phyloP scores from a whole-genome alignment of 2,329 filamentous ascomycete genomes.

The Daldinia eschscholtzii region DNA sequence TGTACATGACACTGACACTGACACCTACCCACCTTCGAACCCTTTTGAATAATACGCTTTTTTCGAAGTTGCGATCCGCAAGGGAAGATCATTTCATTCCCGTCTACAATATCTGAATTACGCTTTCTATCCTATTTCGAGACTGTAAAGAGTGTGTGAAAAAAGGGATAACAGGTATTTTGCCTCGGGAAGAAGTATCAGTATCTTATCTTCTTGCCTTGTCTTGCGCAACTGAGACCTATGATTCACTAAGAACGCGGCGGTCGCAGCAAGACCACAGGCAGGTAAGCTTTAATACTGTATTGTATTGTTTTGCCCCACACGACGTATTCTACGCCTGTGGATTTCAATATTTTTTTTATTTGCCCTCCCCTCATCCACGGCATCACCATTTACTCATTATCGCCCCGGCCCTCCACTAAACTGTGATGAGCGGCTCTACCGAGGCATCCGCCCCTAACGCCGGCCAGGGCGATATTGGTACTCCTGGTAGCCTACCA shows the following conservation, averaged over 20 bases:
- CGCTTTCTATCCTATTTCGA: neutral
- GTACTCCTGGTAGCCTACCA: slow-evolving; percentile 30
- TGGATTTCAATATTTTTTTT: slow-evolving; percentile 7
- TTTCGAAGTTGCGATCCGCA: slow-evolving; percentile 5
- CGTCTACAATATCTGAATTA: neutral
- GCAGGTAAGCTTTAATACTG: slow-evolving; percentile 4
- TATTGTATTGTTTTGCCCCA: slow-evolving; percentile 10
- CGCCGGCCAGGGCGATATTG: slow-evolving; percentile 32
- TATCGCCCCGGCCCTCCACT: slow-evolving; percentile 5
- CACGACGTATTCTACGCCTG: neutral
- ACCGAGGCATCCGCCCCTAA: slow-evolving; percentile 19
- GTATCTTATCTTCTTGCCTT: neutral
- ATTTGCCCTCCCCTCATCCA: neutral
- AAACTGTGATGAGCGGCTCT: slow-evolving; percentile 26
- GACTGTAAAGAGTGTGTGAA: neutral
- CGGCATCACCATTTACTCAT: neutral
- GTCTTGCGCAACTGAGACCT: slow-evolving; percentile 4
- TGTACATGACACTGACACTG: too few relatives aligned
- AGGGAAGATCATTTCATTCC: neutral
- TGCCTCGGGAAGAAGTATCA: neutral
- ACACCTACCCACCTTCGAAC: slow-evolving; percentile 6
- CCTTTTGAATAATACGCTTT: slow-evolving; percentile 10
- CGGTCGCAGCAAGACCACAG: neutral
- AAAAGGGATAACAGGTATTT: neutral
- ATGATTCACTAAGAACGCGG: neutral